Evolutionary conservation across 1,284 basidiomycete genomes (phyloP), one percentile per base, ranked within the genome.

Genomic region (Melampsora americana): DNA sequence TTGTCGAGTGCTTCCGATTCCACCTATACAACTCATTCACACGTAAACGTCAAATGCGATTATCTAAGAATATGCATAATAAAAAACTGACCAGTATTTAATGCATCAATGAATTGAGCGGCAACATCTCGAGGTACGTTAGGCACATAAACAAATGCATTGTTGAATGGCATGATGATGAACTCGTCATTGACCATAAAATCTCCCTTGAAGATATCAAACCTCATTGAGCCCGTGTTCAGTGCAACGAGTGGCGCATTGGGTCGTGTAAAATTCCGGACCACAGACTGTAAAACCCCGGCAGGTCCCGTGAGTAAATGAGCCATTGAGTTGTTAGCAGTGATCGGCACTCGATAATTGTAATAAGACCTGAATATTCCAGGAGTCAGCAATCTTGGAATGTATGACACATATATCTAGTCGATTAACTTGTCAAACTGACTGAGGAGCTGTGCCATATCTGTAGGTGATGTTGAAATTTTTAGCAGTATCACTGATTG

Each of bases 111-210:
- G 23, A 80, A 46, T 32, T 76, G 44, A 14, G 46, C 23, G 6
- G 79, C 80, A 69, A 79, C 61, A 1, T 44, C 16, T 23, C 68
- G 67, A 0, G 78, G 78, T 26, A 80, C 78, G 26, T 48, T 46
- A 16, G 72, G 77, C 26, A 80, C 56, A 81, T 86, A 90, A 23
- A 86, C 78, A 84, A 90, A 90, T 9, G 84, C 73, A 79, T 90
- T 87, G 0, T 66, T 78, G 73, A 80, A 80, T 4, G 80, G 80
- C 89, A 92, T 0, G 90, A 90, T 20, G 87, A 88, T 0, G 87
- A 79, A 71, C 70, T 81, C 80, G 66, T 79, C 80, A 68, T 81
- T 81, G 53, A 78, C 78, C 12, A 80, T 82, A 42, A 82, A 82
- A 0, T 78, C 74, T 16, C 81, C 81, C 65, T 80, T 79, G 70